A percentile compares a stretch with the other conserved stretches of the same genome.
Conservation (phyloP, 2,329 filamentous ascomycete species). For the Escovopsis sp. region DNA sequence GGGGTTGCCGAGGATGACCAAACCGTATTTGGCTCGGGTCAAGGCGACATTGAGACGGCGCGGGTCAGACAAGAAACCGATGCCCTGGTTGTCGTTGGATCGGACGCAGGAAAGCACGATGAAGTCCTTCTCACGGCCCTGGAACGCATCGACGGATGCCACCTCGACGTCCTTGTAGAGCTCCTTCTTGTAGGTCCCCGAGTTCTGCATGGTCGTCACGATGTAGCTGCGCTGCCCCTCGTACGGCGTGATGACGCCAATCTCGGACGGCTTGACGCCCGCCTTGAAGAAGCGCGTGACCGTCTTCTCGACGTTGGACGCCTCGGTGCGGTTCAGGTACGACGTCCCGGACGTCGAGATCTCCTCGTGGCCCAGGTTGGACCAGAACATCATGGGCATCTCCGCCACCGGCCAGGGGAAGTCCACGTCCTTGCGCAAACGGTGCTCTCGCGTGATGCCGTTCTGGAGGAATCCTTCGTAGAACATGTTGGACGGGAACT, state of each 20-base stretch:
- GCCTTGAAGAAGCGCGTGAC: conserved; percentile 98
- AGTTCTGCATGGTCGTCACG: conserved; percentile 98
- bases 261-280: conserved; percentile 81
- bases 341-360: conserved; percentile 96
- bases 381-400: conserved; percentile 99
- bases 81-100: conserved; percentile 97
- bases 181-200: conserved; percentile 94
- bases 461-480: conserved; percentile 97
- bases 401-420: conserved; percentile 95
- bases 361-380: conserved; percentile 91
- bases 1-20: conserved; percentile 93
- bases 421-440: conserved; percentile 83
- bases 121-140: conserved; percentile 97
- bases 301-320: conserved; percentile 95
- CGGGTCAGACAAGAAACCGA: conserved; percentile 95
- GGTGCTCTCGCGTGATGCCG: conserved; percentile 78
- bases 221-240: conserved; percentile 97
- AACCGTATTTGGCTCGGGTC: conserved; percentile 89
- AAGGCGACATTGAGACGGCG: conserved; percentile 93
- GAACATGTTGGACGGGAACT: conserved; percentile 99
- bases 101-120: conserved; percentile 96
- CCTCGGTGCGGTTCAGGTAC: conserved; percentile 94
- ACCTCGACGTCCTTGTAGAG: conserved; percentile 98
- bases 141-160: conserved; percentile 95
- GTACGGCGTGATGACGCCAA: conserved; percentile 97